These are phyloP conservation scores for Cyberlindnera lachancei DNA, from an alignment of 805 yeast species.

Conservation along the genomic window DNA sequence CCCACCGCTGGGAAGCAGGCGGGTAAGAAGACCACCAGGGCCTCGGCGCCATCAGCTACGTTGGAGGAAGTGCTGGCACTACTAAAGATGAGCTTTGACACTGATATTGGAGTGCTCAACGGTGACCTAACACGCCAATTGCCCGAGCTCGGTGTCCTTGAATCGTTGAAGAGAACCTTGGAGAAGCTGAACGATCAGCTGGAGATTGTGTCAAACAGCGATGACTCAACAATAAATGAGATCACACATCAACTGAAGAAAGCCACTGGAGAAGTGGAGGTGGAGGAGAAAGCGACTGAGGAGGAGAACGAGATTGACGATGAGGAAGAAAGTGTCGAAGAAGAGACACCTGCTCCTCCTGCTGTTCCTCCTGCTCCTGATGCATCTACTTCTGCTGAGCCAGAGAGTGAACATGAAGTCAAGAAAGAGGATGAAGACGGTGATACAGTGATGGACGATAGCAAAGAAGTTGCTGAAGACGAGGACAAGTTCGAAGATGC, in stretches of 20 bases:
- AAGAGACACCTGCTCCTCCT: background rate
- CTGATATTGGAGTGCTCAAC: constrained; percentile 50
- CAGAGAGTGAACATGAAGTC: background rate
- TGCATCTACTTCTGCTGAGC: background rate
- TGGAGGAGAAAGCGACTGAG: background rate
- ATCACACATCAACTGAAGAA: constrained; percentile 6
- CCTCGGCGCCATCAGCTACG: constrained; percentile 32
- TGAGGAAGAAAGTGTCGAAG: constrained; percentile 1
- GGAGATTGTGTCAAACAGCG: constrained; percentile 24
- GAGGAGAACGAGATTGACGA: constrained; percentile 1
- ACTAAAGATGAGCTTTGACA: constrained; percentile 47
- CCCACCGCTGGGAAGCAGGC: constrained; percentile 17
- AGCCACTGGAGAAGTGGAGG: background rate
- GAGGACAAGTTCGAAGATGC: constrained; percentile 1
- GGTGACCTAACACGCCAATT: constrained; percentile 47
- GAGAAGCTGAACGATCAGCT: constrained; percentile 34
- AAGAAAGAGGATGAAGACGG: background rate
- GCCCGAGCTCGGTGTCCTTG: constrained; percentile 22
- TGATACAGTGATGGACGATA: background rate
- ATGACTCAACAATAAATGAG: constrained; percentile 16
- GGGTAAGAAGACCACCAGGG: constrained; percentile 22
- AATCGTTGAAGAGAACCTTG: constrained; percentile 27
- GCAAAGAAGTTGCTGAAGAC: background rate
- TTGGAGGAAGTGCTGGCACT: constrained; percentile 46
- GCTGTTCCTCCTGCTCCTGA: background rate